Conservation (phyloP, 306 rosid genomes). For the Rosa rugosa region DNA sequence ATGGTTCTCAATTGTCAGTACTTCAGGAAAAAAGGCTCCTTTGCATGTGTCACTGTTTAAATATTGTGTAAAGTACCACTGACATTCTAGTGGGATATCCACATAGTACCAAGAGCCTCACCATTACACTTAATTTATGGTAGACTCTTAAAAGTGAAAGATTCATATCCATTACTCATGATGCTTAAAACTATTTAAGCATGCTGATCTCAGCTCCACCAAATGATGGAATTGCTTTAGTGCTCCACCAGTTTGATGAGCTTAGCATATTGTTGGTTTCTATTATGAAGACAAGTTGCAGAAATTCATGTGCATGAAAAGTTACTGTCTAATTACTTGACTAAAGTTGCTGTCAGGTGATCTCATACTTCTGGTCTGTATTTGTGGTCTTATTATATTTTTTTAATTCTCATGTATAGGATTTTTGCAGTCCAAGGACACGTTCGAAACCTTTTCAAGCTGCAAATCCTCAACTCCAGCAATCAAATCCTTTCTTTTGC, state of each 20-base stretch:
- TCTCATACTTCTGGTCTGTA: not conserved
- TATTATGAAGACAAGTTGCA: conserved; percentile 23
- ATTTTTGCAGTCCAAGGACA: conserved; percentile 67
- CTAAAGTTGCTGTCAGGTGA: not conserved
- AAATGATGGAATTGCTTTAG: not conserved
- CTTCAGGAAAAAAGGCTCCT: not conserved
- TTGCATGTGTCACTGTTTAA: conserved; percentile 2
- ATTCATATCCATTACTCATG: not conserved
- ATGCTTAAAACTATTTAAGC: conserved; percentile 1
- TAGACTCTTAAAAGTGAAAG: conserved; percentile 7
- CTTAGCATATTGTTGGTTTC: not conserved
- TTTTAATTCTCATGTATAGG: conserved; percentile 34
- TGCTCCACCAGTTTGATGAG: conserved; percentile 12
- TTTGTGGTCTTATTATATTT: conserved; percentile 4
- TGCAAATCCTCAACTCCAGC: conserved; percentile 38
- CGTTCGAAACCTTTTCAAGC: conserved; percentile 58
- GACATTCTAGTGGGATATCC: not conserved
- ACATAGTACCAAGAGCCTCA: not conserved
- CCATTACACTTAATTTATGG: conserved; percentile 7
- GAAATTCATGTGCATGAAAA: conserved; percentile 20
- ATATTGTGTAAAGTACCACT: conserved; percentile 1
- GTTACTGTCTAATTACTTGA: conserved; percentile 22
- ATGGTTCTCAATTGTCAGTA: conserved; percentile 1
- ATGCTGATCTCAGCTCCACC: conserved; percentile 3
- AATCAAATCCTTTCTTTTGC: conserved; percentile 43